phyloP scores from a whole-genome alignment of 768 basidiomycete species.

The Floccularia luteovirens region DNA sequence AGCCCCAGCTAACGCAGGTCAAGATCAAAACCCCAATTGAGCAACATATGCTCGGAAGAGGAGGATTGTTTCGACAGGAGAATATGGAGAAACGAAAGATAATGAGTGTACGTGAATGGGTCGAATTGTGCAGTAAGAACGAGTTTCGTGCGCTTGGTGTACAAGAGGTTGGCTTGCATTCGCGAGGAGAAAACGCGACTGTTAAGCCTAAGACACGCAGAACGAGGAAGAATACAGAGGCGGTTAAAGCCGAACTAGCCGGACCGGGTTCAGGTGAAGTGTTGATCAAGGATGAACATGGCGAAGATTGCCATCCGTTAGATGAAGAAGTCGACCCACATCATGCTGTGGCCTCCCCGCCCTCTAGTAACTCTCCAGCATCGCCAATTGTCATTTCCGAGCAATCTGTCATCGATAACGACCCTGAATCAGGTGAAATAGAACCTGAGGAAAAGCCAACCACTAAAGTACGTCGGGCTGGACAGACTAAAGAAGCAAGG shows the following conservation, averaged over 20 bases:
- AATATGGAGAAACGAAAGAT: conserved; percentile 83
- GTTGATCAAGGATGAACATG: conserved; percentile 41
- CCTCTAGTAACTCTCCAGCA: conserved; percentile 28
- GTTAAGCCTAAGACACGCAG: conserved; percentile 26
- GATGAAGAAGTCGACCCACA: conserved; percentile 9
- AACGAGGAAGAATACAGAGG: conserved; percentile 33
- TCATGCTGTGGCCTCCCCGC: conserved; percentile 23
- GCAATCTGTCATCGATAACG: conserved; percentile 6
- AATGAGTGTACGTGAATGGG: conserved; percentile 87
- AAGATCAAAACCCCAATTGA: conserved; percentile 89
- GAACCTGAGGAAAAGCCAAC: conserved; percentile 16
- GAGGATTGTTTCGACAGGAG: conserved; percentile 83
- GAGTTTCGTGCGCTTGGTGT: conserved; percentile 71
- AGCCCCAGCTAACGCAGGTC: conserved; percentile 61
- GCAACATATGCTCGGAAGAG: conserved; percentile 83
- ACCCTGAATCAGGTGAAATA: conserved; percentile 4
- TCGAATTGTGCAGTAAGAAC: conserved; percentile 63
- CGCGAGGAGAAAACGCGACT: conserved; percentile 21
- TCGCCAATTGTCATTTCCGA: conserved; percentile 16
- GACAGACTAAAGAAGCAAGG: conserved; percentile 38
- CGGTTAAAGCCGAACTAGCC: conserved; percentile 29
- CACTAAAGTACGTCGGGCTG: conserved; percentile 23
- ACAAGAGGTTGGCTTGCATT: conserved; percentile 55
- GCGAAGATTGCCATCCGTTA: conserved; percentile 24
- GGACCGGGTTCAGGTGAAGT: conserved; percentile 35